These are phyloP conservation scores for Colletotrichum musicola DNA, from an alignment of 2,329 filamentous ascomycete genomes.

Conservation along the genomic window DNA sequence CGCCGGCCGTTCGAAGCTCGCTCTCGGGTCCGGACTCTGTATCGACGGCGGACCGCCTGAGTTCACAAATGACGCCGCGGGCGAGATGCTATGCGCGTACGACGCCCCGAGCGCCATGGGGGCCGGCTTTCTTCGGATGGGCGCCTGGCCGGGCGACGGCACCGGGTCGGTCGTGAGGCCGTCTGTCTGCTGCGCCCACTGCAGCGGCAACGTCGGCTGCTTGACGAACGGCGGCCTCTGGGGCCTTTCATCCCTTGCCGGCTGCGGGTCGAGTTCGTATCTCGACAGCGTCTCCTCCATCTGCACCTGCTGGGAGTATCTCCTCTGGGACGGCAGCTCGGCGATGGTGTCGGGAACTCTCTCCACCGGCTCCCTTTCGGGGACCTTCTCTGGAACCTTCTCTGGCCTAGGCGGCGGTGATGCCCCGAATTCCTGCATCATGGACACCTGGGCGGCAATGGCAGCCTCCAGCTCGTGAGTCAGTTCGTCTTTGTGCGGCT, in stretches of 20 bases:
- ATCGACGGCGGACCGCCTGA: constrained; percentile 13
- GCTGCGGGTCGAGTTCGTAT: constrained; percentile 30
- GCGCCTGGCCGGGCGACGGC: constrained; percentile 28
- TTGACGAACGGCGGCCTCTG: constrained; percentile 13
- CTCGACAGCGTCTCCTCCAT: constrained; percentile 17
- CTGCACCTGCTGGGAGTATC: constrained; percentile 25
- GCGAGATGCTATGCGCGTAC: constrained; percentile 24
- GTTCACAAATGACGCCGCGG: constrained; percentile 12
- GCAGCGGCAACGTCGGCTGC: constrained; percentile 20
- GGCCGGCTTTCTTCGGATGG: constrained; percentile 33
- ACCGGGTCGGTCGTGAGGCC: constrained; percentile 12
- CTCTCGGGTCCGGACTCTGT: background rate
- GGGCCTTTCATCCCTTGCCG: constrained; percentile 11
- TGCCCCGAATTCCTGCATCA: constrained; percentile 13
- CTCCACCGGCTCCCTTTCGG: constrained; percentile 7
- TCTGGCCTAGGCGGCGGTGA: constrained; percentile 21
- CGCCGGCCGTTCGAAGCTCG: constrained; percentile 18
- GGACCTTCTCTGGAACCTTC: constrained; percentile 16
- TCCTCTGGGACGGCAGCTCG: constrained; percentile 29
- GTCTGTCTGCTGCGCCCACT: constrained; percentile 21
- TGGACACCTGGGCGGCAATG: constrained; percentile 26
- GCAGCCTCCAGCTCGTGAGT: constrained; percentile 28
- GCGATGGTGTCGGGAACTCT: constrained; percentile 21
- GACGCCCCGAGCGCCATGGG: constrained; percentile 22
- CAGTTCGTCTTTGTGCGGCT: constrained; percentile 15